Evolutionary conservation across 805 yeast species (phyloP), one percentile per base, ranked within the genome.

Genomic region (Spathaspora hagerdaliae): DNA sequence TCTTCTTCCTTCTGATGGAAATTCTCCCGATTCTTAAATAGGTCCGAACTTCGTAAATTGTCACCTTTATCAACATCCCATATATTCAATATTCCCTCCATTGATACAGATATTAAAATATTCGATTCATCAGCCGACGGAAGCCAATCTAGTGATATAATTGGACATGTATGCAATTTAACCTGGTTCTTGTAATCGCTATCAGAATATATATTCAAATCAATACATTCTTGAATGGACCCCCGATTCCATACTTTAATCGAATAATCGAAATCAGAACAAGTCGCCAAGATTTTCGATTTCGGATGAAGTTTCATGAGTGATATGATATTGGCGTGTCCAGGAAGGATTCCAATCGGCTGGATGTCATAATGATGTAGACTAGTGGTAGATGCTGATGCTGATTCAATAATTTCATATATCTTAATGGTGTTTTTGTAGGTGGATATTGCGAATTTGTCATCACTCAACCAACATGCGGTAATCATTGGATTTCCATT

Each of bases 181-280:
- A 59, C 32, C 6, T 39, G 32, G 27, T 41, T 45, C 19, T 41
- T 42, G 12, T 49, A 36, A 29, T 9, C 3, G 7, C 51, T 52
- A 3, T 55, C 43, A 19, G 24, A 19, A 5, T 38, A 42, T 7
- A 47, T 51, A 39, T 60, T 64, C 32, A 67, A 48, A 43, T 67
- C 70, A 31, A 64, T 75, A 32, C 75, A 64, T 27, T 80, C 75
- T 48, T 78, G 78, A 24, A 78, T 65, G 31, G 81, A 77, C 27
- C 75, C 75, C 33, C 89, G 85, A 55, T 75, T 78, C 96, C 96
- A 91, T 15, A 89, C 69, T 53, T 87, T 77, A 7, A 90, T 73
- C 0, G 77, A 69, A 45, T 78, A 75, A 59, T 91, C 97, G 24
- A 43, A 54, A 58, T 87, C 96, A 1, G 95, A 82, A 7, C 87